Evolutionary conservation across 345 rosid species (phyloP), one percentile per base, ranked within the genome.

Genomic region (Eucalyptus regnans): DNA sequence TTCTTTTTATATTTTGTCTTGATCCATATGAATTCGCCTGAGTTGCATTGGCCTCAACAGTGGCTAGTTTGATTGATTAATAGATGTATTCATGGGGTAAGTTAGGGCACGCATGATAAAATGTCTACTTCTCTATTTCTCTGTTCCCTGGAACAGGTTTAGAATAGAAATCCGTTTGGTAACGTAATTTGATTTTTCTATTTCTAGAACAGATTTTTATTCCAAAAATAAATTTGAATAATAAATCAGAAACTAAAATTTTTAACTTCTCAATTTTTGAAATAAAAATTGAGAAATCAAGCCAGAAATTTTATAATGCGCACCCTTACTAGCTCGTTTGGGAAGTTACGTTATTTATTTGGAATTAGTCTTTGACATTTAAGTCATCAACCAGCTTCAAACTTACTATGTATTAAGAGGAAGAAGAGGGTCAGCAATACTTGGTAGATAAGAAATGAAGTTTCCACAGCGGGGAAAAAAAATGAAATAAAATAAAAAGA

Each of bases 401-500:
- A 68, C 37, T n/a, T 5, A 3, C 33, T 1, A 29, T 60, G 31
- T 27, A 60, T 27, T 3, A 12, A 12, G 31, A 27, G 8, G 15
- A 27, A 27, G 68, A 27, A 60, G 68, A 29, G 7, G 3, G 31
- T 62, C 33, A 27, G 68, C 33, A 15, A 62, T 62, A 60, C 31
- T 60, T 27, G 68, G 15, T 12, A 27, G 68, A 60, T 29, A 27
- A 60, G 68, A 5, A 60, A 60, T 27, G 31, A 27, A 60, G n/a
- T 27, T 27, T 60, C 7, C 31, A 60, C 68, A 27, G 7, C 31
- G 31, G 31, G 68, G 3, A 62, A 62, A 27, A 2, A 60, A 5
- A 25, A 8, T 1, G 4, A 56, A 10, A 25, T 0, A 25, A 25
- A 25, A 27, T 1, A 60, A 12, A 12, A 29, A 10, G 4, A 29